Conservation (phyloP, 2,329 filamentous ascomycete genomes). For the Cordyceps javanica region DNA sequence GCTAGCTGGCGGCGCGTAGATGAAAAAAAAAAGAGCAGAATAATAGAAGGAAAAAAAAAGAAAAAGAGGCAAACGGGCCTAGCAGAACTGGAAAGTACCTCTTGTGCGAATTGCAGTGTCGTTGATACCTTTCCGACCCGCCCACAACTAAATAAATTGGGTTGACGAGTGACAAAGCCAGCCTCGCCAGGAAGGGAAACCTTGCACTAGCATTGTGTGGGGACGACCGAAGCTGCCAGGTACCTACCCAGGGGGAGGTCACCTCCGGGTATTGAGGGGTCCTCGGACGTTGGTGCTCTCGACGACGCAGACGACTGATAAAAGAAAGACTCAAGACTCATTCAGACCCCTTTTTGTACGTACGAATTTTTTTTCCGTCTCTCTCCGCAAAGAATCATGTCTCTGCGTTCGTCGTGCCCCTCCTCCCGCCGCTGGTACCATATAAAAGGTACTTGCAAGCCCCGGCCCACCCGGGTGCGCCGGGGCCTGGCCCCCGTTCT, state of each 20-base stretch:
- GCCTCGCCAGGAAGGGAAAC: constrained; percentile 9
- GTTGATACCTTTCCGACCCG: background rate
- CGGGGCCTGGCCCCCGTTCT: constrained; percentile 9
- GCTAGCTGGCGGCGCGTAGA: too few species aligned
- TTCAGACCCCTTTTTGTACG: rapidly evolving
- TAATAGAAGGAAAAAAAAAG: too few species aligned
- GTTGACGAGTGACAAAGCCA: constrained; percentile 3
- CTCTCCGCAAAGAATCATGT: background rate
- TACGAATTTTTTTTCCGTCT: background rate
- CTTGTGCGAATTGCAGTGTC: background rate
- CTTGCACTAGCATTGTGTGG: constrained; percentile 3
- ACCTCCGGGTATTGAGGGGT: background rate
- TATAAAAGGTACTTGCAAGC: constrained; percentile 1
- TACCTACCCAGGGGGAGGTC: background rate
- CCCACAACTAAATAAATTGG: background rate
- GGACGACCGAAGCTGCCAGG: constrained; percentile 4
- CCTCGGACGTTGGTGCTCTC: too few species aligned
- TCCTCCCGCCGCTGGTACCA: background rate
- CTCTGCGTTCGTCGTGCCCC: background rate
- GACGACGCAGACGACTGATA: background rate
- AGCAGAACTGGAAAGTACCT: background rate
- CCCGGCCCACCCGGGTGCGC: constrained; percentile 9
- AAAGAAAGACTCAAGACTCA: background rate
- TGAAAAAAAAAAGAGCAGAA: too few species aligned
- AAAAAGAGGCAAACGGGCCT: background rate